Evolutionary conservation across 2,329 filamentous ascomycete genomes (phyloP).

Genomic region (Fonsecaea erecta): DNA sequence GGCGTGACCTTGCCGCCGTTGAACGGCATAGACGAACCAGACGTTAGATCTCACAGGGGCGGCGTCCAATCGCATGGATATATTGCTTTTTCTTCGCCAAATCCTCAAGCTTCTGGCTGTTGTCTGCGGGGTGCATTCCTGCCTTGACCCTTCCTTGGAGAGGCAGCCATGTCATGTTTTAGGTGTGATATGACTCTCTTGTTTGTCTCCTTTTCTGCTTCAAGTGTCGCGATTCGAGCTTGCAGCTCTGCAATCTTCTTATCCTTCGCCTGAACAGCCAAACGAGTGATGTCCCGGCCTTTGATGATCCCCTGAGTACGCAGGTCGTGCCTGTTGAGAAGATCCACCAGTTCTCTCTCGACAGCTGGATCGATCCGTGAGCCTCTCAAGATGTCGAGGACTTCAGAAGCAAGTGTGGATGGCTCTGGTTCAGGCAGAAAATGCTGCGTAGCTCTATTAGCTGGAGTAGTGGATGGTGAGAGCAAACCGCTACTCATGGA

Average conservation of each 20-base stretch:
- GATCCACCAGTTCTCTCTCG: conserved; percentile 44
- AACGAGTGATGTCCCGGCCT: conserved; percentile 69
- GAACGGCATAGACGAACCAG: neutral
- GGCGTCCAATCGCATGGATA: neutral
- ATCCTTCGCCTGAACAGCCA: conserved; percentile 67
- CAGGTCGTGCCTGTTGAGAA: conserved; percentile 62
- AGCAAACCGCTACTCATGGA: conserved; percentile 23
- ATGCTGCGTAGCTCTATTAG: conserved; percentile 8
- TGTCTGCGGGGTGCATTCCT: conserved; percentile 12
- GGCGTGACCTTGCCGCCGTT: neutral
- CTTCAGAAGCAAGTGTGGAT: conserved; percentile 40
- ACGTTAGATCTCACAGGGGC: neutral
- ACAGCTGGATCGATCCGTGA: conserved; percentile 44
- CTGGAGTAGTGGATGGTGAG: conserved; percentile 32
- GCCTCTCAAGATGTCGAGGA: conserved; percentile 41
- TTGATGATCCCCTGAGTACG: conserved; percentile 65
- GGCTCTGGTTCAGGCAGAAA: conserved; percentile 39
- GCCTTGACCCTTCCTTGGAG: conserved; percentile 29
- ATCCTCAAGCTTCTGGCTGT: conserved; percentile 25
- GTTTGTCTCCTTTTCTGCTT: conserved; percentile 61
- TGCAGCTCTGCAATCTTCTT: conserved; percentile 67
- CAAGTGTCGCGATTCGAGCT: conserved; percentile 64
- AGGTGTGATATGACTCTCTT: conserved; percentile 50
- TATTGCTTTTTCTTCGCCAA: neutral
- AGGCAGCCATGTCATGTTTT: conserved; percentile 40